Conservation (phyloP, 805 yeast genomes). For the Yamadazyma scolyti region DNA sequence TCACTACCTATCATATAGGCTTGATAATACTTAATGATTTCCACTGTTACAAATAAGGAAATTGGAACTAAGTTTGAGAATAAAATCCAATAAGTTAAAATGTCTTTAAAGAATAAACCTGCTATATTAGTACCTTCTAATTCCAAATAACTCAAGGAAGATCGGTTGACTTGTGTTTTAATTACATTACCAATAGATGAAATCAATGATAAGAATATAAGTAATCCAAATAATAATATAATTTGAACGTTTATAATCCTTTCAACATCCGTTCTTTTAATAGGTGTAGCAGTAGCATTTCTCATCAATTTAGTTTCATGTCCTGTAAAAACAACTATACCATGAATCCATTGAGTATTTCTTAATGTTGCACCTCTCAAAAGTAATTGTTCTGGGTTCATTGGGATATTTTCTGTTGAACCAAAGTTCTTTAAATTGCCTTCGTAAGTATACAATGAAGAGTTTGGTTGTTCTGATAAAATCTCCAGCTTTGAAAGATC, state of each 20-base stretch:
- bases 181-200: constrained; percentile 88
- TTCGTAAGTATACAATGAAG: constrained; percentile 90
- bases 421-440: constrained; percentile 71
- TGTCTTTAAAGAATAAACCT: constrained; percentile 75
- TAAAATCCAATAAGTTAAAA: constrained; percentile 92
- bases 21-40: constrained; percentile 90
- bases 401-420: constrained; percentile 51
- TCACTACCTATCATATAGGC: constrained; percentile 93
- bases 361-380: constrained; percentile 93
- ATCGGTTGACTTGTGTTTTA: constrained; percentile 52
- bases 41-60: constrained; percentile 93
- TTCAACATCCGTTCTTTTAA: constrained; percentile 95
- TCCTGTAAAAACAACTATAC: constrained; percentile 92
- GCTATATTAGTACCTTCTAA: constrained; percentile 66
- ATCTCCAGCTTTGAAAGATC: constrained; percentile 39
- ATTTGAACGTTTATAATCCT: constrained; percentile 91
- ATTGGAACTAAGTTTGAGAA: constrained; percentile 98
- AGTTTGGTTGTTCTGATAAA: constrained; percentile 88
- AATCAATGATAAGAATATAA: constrained; percentile 69
- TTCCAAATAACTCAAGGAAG: constrained; percentile 59
- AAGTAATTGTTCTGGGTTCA: constrained; percentile 86
- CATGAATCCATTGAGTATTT: constrained; percentile 94
- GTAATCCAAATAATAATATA: constrained; percentile 76
- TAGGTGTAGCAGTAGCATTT: constrained; percentile 98
- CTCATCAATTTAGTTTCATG: constrained; percentile 98